Conservation (phyloP, 192 early-diverging fungal genomes). For the Coemansia sp. region DNA sequence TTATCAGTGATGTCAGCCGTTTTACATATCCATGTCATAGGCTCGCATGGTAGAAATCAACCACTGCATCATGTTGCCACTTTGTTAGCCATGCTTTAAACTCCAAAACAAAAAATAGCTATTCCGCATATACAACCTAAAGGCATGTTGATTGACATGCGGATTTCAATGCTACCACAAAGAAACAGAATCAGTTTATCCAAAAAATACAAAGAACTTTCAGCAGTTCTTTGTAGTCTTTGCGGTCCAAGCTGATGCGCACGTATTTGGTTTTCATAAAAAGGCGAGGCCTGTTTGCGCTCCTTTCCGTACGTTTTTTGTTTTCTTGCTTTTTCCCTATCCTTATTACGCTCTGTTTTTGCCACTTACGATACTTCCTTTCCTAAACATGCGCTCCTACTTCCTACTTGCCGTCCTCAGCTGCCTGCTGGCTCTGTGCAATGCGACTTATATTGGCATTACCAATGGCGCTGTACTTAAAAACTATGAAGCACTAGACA, state of each 20-base stretch:
- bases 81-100: no score
- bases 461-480: not conserved
- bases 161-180: not conserved
- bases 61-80: not conserved
- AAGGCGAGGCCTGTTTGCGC: not conserved
- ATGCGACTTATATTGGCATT: not conserved
- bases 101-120: not conserved
- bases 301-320: not conserved
- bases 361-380: not conserved
- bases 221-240: not conserved
- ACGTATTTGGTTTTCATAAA: not conserved
- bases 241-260: not conserved
- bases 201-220: not conserved
- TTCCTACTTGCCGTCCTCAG: not conserved
- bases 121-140: not conserved
- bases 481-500: not conserved
- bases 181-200: not conserved
- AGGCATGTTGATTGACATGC: not conserved
- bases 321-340: not conserved
- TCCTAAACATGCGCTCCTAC: not conserved
- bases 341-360: not conserved
- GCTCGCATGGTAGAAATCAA: not conserved
- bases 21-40: not conserved
- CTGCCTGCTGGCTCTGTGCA: slow-evolving; percentile 7
- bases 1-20: not conserved